These are phyloP conservation scores for Trypanosoma melophagium DNA, from an alignment of 208 protist species.

Conservation along the genomic window DNA sequence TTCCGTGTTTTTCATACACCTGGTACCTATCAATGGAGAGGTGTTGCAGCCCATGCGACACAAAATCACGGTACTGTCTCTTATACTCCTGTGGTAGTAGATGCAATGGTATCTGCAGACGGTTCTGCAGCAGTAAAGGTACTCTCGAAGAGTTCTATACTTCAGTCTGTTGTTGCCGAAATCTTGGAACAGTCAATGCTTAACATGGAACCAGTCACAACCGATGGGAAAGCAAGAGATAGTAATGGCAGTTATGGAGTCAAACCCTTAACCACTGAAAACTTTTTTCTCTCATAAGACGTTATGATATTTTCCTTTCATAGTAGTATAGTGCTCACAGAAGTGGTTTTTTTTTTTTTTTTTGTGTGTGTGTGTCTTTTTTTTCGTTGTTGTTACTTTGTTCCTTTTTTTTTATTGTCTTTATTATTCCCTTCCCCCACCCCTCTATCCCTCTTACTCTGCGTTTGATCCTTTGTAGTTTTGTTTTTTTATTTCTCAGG, in stretches of 20 bases:
- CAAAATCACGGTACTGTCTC: constrained; percentile 58
- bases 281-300: neutral
- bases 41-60: constrained; percentile 63
- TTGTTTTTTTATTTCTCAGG: constrained; percentile 4
- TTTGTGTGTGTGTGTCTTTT: constrained; percentile 14
- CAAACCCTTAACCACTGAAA: neutral
- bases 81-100: constrained; percentile 58
- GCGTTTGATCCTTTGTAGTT: constrained; percentile 1
- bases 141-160: constrained; percentile 17
- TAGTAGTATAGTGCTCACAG: neutral
- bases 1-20: constrained; percentile 17
- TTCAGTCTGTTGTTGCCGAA: constrained; percentile 35
- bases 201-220: neutral
- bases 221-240: neutral
- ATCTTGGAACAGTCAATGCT: constrained; percentile 19
- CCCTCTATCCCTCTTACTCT: neutral
- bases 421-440: no score
- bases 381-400: constrained; percentile 2
- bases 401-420: neutral
- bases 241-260: neutral
- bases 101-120: constrained; percentile 29
- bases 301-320: neutral
- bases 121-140: constrained; percentile 4
- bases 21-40: constrained; percentile 32
- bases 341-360: constrained; percentile 17